Conservation (phyloP, 116 monocot species). For the Phalaenopsis hybrid region DNA sequence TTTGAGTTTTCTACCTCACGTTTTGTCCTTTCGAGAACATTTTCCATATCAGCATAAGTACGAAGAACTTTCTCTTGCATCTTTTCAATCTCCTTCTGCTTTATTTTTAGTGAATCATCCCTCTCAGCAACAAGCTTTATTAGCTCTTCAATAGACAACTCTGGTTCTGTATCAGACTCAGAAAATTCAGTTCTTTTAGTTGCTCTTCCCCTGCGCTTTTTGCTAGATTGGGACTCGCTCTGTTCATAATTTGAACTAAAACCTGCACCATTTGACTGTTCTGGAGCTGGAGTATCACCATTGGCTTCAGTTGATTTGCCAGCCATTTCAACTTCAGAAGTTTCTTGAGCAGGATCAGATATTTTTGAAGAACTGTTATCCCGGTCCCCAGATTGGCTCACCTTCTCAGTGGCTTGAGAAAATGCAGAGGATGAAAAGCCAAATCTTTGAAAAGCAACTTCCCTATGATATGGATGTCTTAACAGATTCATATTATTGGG, state of each 20-base stretch:
- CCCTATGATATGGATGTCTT: slow-evolving; percentile 12
- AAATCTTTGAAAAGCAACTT: slow-evolving; percentile 34
- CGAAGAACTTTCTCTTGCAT: slow-evolving; percentile 83
- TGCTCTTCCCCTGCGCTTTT: slow-evolving; percentile 16
- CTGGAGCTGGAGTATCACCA: slow-evolving; percentile 22
- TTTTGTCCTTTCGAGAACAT: slow-evolving; percentile 71
- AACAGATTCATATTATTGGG: slow-evolving; percentile 17
- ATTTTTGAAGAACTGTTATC: slow-evolving; percentile 13
- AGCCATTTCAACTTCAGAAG: slow-evolving; percentile 2
- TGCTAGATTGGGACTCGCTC: slow-evolving; percentile 13
- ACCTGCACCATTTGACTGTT: slow-evolving; percentile 31
- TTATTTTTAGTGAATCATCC: slow-evolving; percentile 56
- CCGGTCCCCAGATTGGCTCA: slow-evolving; percentile 11
- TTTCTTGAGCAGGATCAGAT: slow-evolving; percentile 4
- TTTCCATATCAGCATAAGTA: slow-evolving; percentile 83
- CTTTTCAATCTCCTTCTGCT: slow-evolving; percentile 61
- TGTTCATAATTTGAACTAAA: slow-evolving; percentile 9
- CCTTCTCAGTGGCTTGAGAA: slow-evolving; percentile 43
- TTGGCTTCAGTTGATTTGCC: slow-evolving; percentile 7
- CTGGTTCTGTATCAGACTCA: slow-evolving; percentile 55
- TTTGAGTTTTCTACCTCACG: slow-evolving; percentile 88
- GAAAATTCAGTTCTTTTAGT: slow-evolving; percentile 45
- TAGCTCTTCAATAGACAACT: slow-evolving; percentile 65
- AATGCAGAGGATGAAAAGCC: slow-evolving; percentile 59
- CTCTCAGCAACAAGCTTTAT: slow-evolving; percentile 65